Evolutionary conservation across 495 filamentous ascomycete species (phyloP).

Genomic region (Lophiotrema nucula): DNA sequence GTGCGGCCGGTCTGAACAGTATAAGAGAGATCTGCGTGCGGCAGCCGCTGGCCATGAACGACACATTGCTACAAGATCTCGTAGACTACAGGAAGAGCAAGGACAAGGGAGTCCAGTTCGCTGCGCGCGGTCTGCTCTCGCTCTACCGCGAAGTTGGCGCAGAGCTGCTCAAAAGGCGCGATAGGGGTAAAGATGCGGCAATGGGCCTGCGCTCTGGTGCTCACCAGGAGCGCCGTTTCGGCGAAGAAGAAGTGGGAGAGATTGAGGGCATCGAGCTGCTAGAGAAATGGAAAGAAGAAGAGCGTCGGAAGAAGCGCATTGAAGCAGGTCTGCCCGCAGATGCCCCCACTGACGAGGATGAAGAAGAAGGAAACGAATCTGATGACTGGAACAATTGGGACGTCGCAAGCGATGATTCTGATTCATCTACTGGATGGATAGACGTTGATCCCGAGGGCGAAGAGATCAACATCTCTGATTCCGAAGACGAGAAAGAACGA

Average conservation of each 20-base stretch:
- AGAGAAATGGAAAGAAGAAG: slow-evolving; percentile 90
- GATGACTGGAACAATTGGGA: slow-evolving; percentile 80
- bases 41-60: slow-evolving; percentile 92
- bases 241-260: slow-evolving; percentile 71
- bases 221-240: slow-evolving; percentile 70
- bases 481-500: slow-evolving; percentile 55
- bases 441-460: slow-evolving; percentile 82
- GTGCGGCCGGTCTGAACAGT: slow-evolving; percentile 87
- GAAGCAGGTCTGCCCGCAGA: slow-evolving; percentile 64
- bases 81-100: slow-evolving; percentile 96
- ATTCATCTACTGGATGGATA: slow-evolving; percentile 87
- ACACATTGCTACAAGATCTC: slow-evolving; percentile 92
- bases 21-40: slow-evolving; percentile 91
- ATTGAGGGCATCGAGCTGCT: slow-evolving; percentile 93
- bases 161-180: slow-evolving; percentile 83
- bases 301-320: slow-evolving; percentile 65
- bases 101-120: slow-evolving; percentile 98
- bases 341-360: slow-evolving; percentile 54
- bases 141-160: slow-evolving; percentile 89
- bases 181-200: slow-evolving; percentile 89
- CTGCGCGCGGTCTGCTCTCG: slow-evolving; percentile 82
- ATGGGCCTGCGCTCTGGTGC: slow-evolving; percentile 72
- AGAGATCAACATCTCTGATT: slow-evolving; percentile 67
- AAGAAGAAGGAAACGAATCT: slow-evolving; percentile 54
- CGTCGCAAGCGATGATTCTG: slow-evolving; percentile 71